Percentiles rank a stretch among this genome's conserved stretches.
These are phyloP conservation scores for Macrotyloma uniflorum DNA, from an alignment of 306 rosid genomes.

Conservation along the genomic window DNA sequence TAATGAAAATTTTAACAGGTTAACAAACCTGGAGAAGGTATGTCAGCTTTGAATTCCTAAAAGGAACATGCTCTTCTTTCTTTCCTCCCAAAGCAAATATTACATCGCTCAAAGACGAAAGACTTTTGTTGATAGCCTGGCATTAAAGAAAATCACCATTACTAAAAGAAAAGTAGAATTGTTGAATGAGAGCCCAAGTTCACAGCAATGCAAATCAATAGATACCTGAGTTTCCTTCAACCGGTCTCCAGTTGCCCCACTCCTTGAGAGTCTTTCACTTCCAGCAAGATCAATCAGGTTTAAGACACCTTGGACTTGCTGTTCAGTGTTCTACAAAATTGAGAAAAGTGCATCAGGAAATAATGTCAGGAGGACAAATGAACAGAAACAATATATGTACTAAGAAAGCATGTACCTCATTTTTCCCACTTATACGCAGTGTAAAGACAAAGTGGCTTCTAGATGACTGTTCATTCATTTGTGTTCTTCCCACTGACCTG, in stretches of 20 bases:
- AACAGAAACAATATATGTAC: not conserved
- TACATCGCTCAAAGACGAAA: conserved; percentile 83
- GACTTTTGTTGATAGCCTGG: conserved; percentile 93
- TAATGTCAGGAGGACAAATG: conserved; percentile 13
- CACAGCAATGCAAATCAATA: conserved; percentile 14
- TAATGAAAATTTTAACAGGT: not conserved
- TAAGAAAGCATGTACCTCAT: conserved; percentile 59
- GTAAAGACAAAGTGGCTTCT: conserved; percentile 96
- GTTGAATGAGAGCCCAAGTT: not conserved
- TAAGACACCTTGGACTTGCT: conserved; percentile 94
- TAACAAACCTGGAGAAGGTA: conserved; percentile 87
- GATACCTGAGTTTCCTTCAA: conserved; percentile 96
- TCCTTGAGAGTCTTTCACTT: conserved; percentile 90
- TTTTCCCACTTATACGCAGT: conserved; percentile 82
- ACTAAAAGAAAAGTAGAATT: not conserved
- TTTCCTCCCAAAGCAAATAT: conserved; percentile 94
- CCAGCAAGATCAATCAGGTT: conserved; percentile 96
- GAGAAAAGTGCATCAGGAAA: conserved; percentile 19
- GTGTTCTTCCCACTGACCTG: conserved; percentile 97
- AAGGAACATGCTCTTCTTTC: conserved; percentile 94
- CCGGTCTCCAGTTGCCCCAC: conserved; percentile 96
- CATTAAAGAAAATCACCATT: conserved; percentile 15
- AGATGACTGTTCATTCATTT: conserved; percentile 96
- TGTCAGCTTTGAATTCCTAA: conserved; percentile 89
- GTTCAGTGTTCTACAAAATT: conserved; percentile 72